phyloP scores from a whole-genome alignment of 192 early-diverging fungal genomes.

The Helicostylum pulchrum region DNA sequence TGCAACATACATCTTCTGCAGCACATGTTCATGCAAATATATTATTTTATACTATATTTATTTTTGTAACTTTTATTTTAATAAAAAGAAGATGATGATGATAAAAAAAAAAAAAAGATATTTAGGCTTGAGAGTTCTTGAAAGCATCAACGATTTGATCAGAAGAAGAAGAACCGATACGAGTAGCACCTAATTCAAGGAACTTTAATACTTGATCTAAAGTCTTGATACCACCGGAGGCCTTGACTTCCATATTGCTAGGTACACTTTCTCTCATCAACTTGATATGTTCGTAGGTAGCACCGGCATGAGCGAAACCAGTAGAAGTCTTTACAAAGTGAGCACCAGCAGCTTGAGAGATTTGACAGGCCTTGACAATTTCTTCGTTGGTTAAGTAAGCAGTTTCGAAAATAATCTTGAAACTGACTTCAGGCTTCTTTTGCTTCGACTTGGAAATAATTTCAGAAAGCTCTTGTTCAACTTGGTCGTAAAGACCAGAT shows the following conservation, averaged over 20 bases:
- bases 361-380: constrained; percentile 43
- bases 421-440: constrained; percentile 40
- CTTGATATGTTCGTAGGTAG: constrained; percentile 45
- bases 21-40: background rate
- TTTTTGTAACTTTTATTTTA: background rate
- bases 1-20: background rate
- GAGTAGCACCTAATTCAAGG: constrained; percentile 53
- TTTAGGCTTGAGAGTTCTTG: constrained; percentile 12
- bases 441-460: constrained; percentile 41
- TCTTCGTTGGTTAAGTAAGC: constrained; percentile 54
- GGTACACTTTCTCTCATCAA: constrained; percentile 50
- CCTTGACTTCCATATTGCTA: constrained; percentile 48
- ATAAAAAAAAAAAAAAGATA: background rate
- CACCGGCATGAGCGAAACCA: constrained; percentile 53
- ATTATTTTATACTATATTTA: background rate
- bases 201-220: constrained; percentile 53
- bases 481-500: constrained; percentile 39
- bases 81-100: background rate
- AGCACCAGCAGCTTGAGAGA: constrained; percentile 47
- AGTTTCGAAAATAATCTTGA: constrained; percentile 64
- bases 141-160: constrained; percentile 53
- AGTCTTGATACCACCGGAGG: constrained; percentile 56
- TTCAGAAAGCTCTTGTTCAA: constrained; percentile 42
- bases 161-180: constrained; percentile 54
- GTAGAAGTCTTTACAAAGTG: constrained; percentile 65